Evolutionary conservation across 1,284 basidiomycete genomes (phyloP).

Genomic region (Fistulinella cinereoalba): DNA sequence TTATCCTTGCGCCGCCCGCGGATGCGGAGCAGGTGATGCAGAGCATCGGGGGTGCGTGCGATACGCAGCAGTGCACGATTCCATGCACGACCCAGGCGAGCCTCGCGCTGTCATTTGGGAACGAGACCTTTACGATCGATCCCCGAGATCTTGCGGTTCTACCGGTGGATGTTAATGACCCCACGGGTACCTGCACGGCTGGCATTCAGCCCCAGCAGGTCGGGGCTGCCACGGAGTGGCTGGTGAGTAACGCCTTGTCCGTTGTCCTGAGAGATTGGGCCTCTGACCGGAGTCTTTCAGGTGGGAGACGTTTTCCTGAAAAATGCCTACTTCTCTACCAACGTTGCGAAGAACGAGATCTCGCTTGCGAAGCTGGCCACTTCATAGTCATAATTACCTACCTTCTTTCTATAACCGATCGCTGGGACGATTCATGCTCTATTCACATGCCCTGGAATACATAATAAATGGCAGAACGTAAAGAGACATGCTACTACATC

Average conservation of each 20-base stretch:
- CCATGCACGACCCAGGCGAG: slow-evolving; percentile 70
- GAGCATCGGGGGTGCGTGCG: slow-evolving; percentile 62
- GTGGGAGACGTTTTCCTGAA: slow-evolving; percentile 74
- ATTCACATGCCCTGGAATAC: slow-evolving; percentile 1
- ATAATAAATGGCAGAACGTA: neutral
- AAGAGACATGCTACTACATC: neutral
- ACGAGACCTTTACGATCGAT: slow-evolving; percentile 60
- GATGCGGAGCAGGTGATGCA: slow-evolving; percentile 59
- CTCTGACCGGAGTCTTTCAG: slow-evolving; percentile 28
- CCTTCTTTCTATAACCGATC: neutral
- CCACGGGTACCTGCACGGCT: slow-evolving; percentile 67
- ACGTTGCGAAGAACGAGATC: slow-evolving; percentile 65
- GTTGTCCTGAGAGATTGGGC: neutral
- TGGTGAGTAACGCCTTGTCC: slow-evolving; percentile 43
- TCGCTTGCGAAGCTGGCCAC: slow-evolving; percentile 57
- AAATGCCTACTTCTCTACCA: slow-evolving; percentile 77
- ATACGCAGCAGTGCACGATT: slow-evolving; percentile 70
- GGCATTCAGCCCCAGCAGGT: slow-evolving; percentile 69
- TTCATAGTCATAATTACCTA: slow-evolving; percentile 6
- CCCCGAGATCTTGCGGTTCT: slow-evolving; percentile 69
- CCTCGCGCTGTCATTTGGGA: slow-evolving; percentile 70
- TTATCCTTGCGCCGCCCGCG: slow-evolving; percentile 55
- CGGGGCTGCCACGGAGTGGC: slow-evolving; percentile 67
- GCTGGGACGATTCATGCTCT: slow-evolving; percentile 5
- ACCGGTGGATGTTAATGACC: slow-evolving; percentile 60